phyloP scores from a whole-genome alignment of 352 stramenopile genomes.

The Pythium vanterpoolii region DNA sequence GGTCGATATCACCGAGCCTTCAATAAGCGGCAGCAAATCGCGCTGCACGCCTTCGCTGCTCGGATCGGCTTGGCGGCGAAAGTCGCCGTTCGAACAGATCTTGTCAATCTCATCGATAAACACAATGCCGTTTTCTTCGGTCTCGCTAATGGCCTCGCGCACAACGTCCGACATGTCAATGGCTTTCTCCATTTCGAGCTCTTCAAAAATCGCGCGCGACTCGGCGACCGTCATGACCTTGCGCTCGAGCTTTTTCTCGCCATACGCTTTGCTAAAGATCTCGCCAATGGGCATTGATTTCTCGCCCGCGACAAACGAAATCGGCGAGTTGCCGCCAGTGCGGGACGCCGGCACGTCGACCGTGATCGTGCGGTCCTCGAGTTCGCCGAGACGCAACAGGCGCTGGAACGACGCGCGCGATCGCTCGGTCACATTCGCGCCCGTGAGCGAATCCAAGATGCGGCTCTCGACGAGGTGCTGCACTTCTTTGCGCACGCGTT shows the following conservation, averaged over 20 bases:
- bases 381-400: slow-evolving; percentile 82
- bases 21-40: slow-evolving; percentile 97
- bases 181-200: slow-evolving; percentile 95
- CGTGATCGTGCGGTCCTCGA: slow-evolving; percentile 81
- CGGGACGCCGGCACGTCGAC: slow-evolving; percentile 66
- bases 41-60: slow-evolving; percentile 98
- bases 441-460: slow-evolving; percentile 94
- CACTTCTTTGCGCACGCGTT: slow-evolving; percentile 92
- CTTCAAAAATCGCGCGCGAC: slow-evolving; percentile 91
- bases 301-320: slow-evolving; percentile 69
- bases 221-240: slow-evolving; percentile 94
- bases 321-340: slow-evolving; percentile 45
- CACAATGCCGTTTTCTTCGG: slow-evolving; percentile 99
- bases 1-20: slow-evolving; percentile 97
- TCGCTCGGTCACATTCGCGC: slow-evolving; percentile 75
- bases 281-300: slow-evolving; percentile 71
- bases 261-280: slow-evolving; percentile 69
- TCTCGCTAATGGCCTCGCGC: slow-evolving; percentile 84
- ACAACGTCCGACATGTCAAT: slow-evolving; percentile 90
- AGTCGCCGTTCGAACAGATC: slow-evolving; percentile 96
- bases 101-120: slow-evolving; percentile 99
- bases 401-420: slow-evolving; percentile 91
- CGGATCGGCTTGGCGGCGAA: slow-evolving; percentile 91
- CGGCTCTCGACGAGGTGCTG: slow-evolving; percentile 92
- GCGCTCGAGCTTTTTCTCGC: slow-evolving; percentile 85